Evolutionary conservation across 345 rosid genomes (phyloP).

Genomic region (Syzygium aromaticum): DNA sequence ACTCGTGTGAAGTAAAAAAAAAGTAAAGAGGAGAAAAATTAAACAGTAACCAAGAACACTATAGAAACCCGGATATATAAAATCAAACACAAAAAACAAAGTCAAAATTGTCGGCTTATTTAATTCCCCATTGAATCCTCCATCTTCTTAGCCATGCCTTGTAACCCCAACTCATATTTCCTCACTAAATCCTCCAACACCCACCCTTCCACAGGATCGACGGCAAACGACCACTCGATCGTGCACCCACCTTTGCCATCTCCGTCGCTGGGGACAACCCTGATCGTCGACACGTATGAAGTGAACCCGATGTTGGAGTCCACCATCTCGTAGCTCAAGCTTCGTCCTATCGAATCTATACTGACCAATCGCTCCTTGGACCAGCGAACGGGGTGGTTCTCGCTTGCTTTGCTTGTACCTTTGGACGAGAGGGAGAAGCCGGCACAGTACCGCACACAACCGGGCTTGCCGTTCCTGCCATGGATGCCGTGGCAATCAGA

Average conservation of each 20-base stretch:
- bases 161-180: conserved; percentile 25
- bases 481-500: conserved; percentile 35
- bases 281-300: conserved; percentile 40
- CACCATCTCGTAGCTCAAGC: conserved; percentile 41
- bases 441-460: conserved; percentile 42
- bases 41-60: background rate
- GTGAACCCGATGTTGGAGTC: conserved; percentile 51
- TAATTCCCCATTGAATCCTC: conserved; percentile 9
- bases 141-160: conserved; percentile 20
- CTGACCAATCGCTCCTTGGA: conserved; percentile 38
- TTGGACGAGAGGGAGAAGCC: conserved; percentile 25
- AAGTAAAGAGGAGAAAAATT: background rate
- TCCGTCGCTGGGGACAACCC: conserved; percentile 12
- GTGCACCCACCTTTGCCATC: conserved; percentile 26
- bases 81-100: background rate
- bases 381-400: conserved; percentile 18
- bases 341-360: conserved; percentile 24
- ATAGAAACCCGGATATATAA: background rate
- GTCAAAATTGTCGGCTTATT: background rate
- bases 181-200: conserved; percentile 26
- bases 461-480: conserved; percentile 49
- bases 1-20: background rate
- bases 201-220: conserved; percentile 52
- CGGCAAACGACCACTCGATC: conserved; percentile 48
- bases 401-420: background rate